A percentile compares a stretch with the other conserved stretches of the same genome.
phyloP scores from a whole-genome alignment of 1,139 yeast species.

The Suhomyces choctaworum region DNA sequence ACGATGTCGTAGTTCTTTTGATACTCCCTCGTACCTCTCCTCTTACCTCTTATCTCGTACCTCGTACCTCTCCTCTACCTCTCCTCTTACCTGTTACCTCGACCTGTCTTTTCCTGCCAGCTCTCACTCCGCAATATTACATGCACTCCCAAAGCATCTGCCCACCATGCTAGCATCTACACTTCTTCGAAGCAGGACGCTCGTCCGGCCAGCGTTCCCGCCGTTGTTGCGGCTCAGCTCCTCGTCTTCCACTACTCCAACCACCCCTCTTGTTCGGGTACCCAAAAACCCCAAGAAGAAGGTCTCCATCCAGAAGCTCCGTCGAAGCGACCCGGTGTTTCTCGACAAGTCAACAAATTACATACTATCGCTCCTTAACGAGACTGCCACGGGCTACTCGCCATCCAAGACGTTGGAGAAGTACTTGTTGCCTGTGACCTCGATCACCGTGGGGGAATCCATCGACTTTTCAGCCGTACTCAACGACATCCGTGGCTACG shows the following conservation, averaged over 20 bases:
- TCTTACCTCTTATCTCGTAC: too few relatives aligned
- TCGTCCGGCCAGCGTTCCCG: neutral
- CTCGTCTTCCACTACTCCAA: neutral
- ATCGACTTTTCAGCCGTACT: constrained; percentile 55
- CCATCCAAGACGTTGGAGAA: constrained; percentile 28
- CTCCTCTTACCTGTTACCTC: too few relatives aligned
- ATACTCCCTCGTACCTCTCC: too few relatives aligned
- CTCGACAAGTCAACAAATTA: constrained; percentile 24
- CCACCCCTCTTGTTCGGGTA: constrained; percentile 13
- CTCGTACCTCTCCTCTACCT: too few relatives aligned
- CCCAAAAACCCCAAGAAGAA: constrained; percentile 22
- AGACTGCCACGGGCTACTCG: constrained; percentile 22
- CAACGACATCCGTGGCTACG: constrained; percentile 31
- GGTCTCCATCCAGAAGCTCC: constrained; percentile 27
- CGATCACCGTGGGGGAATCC: constrained; percentile 68
- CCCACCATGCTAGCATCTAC: too few relatives aligned
- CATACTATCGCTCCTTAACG: constrained; percentile 31
- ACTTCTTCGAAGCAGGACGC: too few relatives aligned
- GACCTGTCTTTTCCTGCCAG: too few relatives aligned
- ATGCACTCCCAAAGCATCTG: too few relatives aligned
- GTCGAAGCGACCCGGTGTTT: constrained; percentile 27
- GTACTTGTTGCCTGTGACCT: constrained; percentile 43
- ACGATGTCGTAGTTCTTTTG: too few relatives aligned
- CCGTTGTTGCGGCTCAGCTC: constrained; percentile 6
- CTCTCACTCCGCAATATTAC: too few relatives aligned